Evolutionary conservation across 2,329 filamentous ascomycete genomes (phyloP).

Genomic region (Fusarium abutilonis): DNA sequence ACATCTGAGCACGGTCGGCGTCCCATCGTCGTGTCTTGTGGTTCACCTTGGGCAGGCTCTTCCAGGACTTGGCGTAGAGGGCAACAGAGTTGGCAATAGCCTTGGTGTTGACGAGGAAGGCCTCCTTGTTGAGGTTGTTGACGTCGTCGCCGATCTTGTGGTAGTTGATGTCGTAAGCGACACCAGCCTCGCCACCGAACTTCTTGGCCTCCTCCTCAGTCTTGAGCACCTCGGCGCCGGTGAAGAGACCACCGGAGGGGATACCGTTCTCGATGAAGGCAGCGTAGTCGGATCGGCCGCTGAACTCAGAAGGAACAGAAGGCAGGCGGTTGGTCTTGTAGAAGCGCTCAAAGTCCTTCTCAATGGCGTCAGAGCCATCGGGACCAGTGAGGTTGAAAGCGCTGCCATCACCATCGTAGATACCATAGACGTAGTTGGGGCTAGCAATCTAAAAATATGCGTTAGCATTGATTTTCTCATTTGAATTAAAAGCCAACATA

Average conservation of each 20-base stretch:
- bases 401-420: conserved; percentile 70
- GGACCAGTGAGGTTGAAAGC: conserved; percentile 65
- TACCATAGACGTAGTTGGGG: conserved; percentile 62
- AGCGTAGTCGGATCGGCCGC: conserved; percentile 73
- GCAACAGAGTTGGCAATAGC: conserved; percentile 55
- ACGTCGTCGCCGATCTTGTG: conserved; percentile 57
- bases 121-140: conserved; percentile 53
- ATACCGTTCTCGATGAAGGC: conserved; percentile 73
- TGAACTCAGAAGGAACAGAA: conserved; percentile 70
- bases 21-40: conserved; percentile 46
- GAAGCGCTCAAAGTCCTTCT: conserved; percentile 67
- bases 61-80: conserved; percentile 54
- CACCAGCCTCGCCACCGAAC: conserved; percentile 70
- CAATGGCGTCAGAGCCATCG: conserved; percentile 68
- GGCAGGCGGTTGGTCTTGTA: conserved; percentile 58
- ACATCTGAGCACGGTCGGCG: conserved; percentile 45
- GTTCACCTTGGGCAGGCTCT: conserved; percentile 46
- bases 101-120: conserved; percentile 58
- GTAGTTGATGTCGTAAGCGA: conserved; percentile 59
- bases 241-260: conserved; percentile 74
- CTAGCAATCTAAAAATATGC: conserved; percentile 51
- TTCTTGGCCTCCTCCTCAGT: conserved; percentile 65
- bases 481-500: conserved; percentile 35
- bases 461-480: neutral
- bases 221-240: conserved; percentile 72